phyloP scores from a whole-genome alignment of 2,329 filamentous ascomycete species.

The Colletotrichum endophyticum region DNA sequence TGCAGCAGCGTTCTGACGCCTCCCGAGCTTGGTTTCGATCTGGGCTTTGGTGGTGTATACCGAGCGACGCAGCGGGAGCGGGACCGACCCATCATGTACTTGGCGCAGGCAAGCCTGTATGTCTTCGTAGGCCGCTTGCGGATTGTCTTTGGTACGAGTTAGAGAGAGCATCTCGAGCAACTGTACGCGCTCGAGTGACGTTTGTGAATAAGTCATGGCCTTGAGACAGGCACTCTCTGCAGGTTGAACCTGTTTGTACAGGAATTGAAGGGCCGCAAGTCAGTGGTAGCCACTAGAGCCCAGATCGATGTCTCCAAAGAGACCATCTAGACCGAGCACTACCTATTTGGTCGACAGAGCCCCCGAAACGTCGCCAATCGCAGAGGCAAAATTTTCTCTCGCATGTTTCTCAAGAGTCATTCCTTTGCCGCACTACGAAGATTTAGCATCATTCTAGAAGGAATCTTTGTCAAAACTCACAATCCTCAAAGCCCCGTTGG shows the following conservation, averaged over 20 bases:
- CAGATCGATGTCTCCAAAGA: constrained; percentile 25
- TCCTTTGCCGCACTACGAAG: constrained; percentile 16
- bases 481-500: not conserved
- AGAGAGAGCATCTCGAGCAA: constrained; percentile 18
- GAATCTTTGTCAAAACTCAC: not conserved
- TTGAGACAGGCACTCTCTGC: constrained; percentile 24
- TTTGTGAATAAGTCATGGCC: not conserved
- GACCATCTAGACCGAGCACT: constrained; percentile 21
- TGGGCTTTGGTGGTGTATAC: constrained; percentile 23
- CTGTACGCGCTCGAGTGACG: constrained; percentile 22
- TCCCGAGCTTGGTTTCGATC: constrained; percentile 15
- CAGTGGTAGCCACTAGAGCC: constrained; percentile 22
- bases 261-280: constrained; percentile 23
- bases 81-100: not conserved
- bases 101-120: not conserved
- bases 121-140: constrained; percentile 19
- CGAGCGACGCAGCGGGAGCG: constrained; percentile 1
- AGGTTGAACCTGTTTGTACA: constrained; percentile 14
- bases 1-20: constrained; percentile 11
- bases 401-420: constrained; percentile 21
- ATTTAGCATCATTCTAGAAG: no score
- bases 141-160: constrained; percentile 11
- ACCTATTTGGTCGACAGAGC: not conserved
- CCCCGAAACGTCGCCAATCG: not conserved
- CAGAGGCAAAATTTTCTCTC: constrained; percentile 17